Conservation (phyloP, 1,284 basidiomycete species). For the Coniophora puteana region DNA sequence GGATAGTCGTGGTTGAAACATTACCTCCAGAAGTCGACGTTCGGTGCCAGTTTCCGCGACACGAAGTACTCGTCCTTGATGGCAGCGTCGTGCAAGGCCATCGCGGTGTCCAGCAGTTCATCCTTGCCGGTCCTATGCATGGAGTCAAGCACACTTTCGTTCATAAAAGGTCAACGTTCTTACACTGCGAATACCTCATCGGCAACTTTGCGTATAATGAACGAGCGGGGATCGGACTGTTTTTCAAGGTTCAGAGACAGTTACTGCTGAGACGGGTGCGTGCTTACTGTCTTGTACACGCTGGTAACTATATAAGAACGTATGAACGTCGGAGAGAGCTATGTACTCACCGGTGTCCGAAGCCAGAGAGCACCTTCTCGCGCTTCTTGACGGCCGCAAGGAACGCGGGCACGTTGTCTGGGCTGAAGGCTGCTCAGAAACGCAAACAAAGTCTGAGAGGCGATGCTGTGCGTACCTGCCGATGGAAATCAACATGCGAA, state of each 20-base stretch:
- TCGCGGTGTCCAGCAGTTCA: constrained; percentile 80
- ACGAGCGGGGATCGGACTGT: constrained; percentile 83
- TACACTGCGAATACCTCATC: constrained; percentile 86
- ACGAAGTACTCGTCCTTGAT: constrained; percentile 87
- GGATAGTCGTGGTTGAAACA: background rate
- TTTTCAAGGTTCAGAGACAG: constrained; percentile 1
- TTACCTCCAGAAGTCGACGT: constrained; percentile 77
- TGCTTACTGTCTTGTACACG: constrained; percentile 75
- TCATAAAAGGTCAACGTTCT: constrained; percentile 16
- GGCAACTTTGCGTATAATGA: constrained; percentile 83
- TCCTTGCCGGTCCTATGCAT: constrained; percentile 71
- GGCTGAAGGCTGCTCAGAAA: constrained; percentile 35
- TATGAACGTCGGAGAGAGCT: too few species aligned
- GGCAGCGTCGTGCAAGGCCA: constrained; percentile 82
- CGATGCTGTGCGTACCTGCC: constrained; percentile 52
- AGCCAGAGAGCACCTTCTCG: constrained; percentile 83
- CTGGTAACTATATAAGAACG: constrained; percentile 34
- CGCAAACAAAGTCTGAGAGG: background rate
- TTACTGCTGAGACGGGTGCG: background rate
- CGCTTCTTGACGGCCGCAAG: constrained; percentile 81
- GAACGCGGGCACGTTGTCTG: constrained; percentile 81
- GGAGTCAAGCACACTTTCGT: constrained; percentile 1
- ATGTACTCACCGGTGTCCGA: constrained; percentile 73
- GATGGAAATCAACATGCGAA: constrained; percentile 85
- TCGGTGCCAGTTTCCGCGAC: constrained; percentile 71